Evolutionary conservation across 2,329 filamentous ascomycete species (phyloP).

Genomic region (Sporothrix inflata): DNA sequence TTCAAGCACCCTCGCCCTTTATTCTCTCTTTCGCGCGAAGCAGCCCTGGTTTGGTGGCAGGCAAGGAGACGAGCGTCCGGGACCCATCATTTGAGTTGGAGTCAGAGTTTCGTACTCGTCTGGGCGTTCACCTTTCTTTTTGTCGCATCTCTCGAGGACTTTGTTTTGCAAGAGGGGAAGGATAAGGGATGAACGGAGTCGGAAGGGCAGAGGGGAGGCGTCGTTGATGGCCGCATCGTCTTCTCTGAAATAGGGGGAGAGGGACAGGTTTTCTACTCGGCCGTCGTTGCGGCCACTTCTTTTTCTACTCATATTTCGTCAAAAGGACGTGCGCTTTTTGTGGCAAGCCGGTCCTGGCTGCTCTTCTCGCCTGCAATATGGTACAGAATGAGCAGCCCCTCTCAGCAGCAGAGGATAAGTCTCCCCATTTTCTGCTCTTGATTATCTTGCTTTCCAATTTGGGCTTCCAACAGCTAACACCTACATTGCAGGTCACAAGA

Average conservation of each 20-base stretch:
- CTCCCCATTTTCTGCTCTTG: neutral
- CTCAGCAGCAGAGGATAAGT: constrained; percentile 56
- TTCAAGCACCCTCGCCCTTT: constrained; percentile 25
- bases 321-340: constrained; percentile 44
- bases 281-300: neutral
- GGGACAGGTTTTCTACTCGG: neutral
- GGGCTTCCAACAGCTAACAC: neutral
- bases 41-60: neutral
- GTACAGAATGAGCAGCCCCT: constrained; percentile 52
- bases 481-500: neutral
- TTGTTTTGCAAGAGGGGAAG: neutral
- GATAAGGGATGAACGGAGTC: neutral
- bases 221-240: constrained; percentile 13
- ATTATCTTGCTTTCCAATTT: neutral
- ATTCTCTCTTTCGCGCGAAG: constrained; percentile 10
- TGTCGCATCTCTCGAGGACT: neutral
- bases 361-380: constrained; percentile 53
- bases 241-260: constrained; percentile 5
- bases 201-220: neutral
- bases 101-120: constrained; percentile 96
- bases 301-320: constrained; percentile 33
- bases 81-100: constrained; percentile 89
- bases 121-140: constrained; percentile 42
- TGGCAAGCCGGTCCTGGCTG: constrained; percentile 52
- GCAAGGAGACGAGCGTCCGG: constrained; percentile 47